phyloP scores from a whole-genome alignment of 2,329 filamentous ascomycete genomes.

The Pseudogymnoascus pannorum region DNA sequence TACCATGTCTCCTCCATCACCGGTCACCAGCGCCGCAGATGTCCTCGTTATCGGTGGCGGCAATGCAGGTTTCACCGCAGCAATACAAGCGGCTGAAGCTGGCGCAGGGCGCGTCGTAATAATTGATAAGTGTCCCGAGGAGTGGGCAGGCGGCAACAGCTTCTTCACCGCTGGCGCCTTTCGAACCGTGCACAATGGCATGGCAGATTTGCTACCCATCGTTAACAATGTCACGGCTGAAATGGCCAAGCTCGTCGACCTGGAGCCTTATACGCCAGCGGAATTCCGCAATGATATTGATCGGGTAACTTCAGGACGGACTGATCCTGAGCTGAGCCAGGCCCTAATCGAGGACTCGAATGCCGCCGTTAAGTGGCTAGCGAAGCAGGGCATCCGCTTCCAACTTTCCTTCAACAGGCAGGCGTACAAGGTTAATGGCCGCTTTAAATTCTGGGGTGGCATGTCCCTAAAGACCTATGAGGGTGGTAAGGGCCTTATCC shows the following conservation, averaged over 20 bases:
- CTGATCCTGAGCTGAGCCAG: conserved; percentile 41
- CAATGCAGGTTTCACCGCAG: conserved; percentile 57
- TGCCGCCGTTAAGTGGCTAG: conserved; percentile 47
- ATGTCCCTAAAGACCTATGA: conserved; percentile 51
- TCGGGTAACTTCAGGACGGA: conserved; percentile 47
- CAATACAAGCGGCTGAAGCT: conserved; percentile 46
- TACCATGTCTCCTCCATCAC: conserved; percentile 5
- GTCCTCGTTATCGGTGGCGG: conserved; percentile 53
- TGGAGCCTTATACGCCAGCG: conserved; percentile 46
- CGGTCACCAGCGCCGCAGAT: conserved; percentile 26
- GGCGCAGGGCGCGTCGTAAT: conserved; percentile 40
- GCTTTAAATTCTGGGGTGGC: conserved; percentile 61
- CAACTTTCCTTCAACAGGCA: conserved; percentile 59
- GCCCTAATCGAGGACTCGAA: conserved; percentile 46
- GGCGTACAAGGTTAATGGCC: conserved; percentile 54
- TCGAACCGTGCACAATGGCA: conserved; percentile 47
- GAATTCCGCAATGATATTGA: conserved; percentile 51
- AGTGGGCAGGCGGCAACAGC: conserved; percentile 20
- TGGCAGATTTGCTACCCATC: conserved; percentile 50
- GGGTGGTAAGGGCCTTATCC: conserved; percentile 52
- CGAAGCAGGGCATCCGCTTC: conserved; percentile 46
- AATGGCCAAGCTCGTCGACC: conserved; percentile 45
- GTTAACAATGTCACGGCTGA: conserved; percentile 50
- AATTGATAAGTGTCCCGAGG: conserved; percentile 19
- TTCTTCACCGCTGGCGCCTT: conserved; percentile 21